Evolutionary conservation across 2,329 filamentous ascomycete genomes (phyloP).

Genomic region (Paecilomyces sp.): DNA sequence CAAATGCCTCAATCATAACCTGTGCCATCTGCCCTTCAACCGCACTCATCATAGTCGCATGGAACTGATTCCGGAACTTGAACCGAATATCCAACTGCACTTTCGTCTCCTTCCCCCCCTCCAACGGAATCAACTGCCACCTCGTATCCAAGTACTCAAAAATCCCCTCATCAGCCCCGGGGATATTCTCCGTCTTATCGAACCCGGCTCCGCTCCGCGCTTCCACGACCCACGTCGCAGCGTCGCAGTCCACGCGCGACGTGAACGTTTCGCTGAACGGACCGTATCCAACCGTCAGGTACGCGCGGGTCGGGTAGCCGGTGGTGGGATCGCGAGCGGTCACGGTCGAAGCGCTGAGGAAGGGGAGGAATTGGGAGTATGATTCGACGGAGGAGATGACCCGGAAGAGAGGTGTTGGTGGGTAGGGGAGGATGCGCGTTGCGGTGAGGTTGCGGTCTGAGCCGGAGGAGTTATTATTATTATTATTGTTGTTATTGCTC

Average conservation of each 20-base stretch:
- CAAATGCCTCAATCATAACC: slow-evolving; percentile 90
- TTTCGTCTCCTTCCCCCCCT: slow-evolving; percentile 47
- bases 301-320: slow-evolving; percentile 60
- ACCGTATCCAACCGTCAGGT: slow-evolving; percentile 79
- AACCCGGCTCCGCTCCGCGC: slow-evolving; percentile 47
- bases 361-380: slow-evolving; percentile 85
- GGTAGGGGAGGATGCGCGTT: slow-evolving; percentile 69
- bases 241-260: slow-evolving; percentile 70
- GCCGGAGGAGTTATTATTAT: slow-evolving; percentile 18
- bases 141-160: slow-evolving; percentile 39
- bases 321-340: slow-evolving; percentile 59
- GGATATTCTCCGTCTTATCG: slow-evolving; percentile 57
- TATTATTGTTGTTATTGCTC: slow-evolving; percentile 11
- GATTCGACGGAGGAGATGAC: slow-evolving; percentile 82
- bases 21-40: slow-evolving; percentile 78
- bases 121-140: slow-evolving; percentile 35
- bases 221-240: slow-evolving; percentile 61
- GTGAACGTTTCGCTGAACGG: slow-evolving; percentile 78
- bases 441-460: slow-evolving; percentile 64
- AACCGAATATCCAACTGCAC: slow-evolving; percentile 73
- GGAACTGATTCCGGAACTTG: slow-evolving; percentile 81
- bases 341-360: slow-evolving; percentile 71
- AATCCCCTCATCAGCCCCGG: slow-evolving; percentile 40
- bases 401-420: slow-evolving; percentile 63
- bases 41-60: slow-evolving; percentile 71